Conservation (phyloP, 495 filamentous ascomycete species). For the Annulohypoxylon maeteangense region DNA sequence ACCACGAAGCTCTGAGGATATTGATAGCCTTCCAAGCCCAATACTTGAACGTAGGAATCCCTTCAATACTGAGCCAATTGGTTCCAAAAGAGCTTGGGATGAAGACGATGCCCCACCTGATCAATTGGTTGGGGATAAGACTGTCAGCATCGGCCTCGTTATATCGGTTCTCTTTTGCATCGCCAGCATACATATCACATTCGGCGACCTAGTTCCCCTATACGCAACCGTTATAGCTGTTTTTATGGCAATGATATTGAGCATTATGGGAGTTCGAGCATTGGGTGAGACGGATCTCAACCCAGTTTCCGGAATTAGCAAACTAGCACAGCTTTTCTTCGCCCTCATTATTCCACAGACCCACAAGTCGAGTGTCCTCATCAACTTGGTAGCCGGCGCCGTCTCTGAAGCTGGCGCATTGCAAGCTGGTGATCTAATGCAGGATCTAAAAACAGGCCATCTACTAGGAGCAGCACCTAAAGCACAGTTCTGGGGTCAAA, state of each 20-base stretch:
- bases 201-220: slow-evolving; percentile 72
- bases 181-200: slow-evolving; percentile 79
- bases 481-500: slow-evolving; percentile 96
- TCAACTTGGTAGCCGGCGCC: slow-evolving; percentile 95
- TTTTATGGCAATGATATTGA: slow-evolving; percentile 85
- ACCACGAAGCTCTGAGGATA: slow-evolving; percentile 22
- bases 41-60: slow-evolving; percentile 43
- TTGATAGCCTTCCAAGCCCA: slow-evolving; percentile 26
- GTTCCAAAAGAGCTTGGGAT: slow-evolving; percentile 44
- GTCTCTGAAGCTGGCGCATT: slow-evolving; percentile 86
- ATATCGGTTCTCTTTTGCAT: slow-evolving; percentile 84
- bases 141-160: slow-evolving; percentile 77
- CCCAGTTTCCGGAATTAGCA: slow-evolving; percentile 95
- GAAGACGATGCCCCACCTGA: slow-evolving; percentile 82
- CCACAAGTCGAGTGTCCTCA: slow-evolving; percentile 81
- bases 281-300: slow-evolving; percentile 97
- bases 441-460: slow-evolving; percentile 97
- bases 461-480: slow-evolving; percentile 90
- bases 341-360: slow-evolving; percentile 81
- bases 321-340: slow-evolving; percentile 95
- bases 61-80: slow-evolving; percentile 8
- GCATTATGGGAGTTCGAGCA: slow-evolving; percentile 94
- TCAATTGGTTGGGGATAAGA: slow-evolving; percentile 79
- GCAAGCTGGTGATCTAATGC: slow-evolving; percentile 97
- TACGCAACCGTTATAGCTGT: slow-evolving; percentile 86